A percentile compares a stretch with the other conserved stretches of the same genome.
Conservation (phyloP, 2,329 filamentous ascomycete genomes). For the Cladosporium velox region DNA sequence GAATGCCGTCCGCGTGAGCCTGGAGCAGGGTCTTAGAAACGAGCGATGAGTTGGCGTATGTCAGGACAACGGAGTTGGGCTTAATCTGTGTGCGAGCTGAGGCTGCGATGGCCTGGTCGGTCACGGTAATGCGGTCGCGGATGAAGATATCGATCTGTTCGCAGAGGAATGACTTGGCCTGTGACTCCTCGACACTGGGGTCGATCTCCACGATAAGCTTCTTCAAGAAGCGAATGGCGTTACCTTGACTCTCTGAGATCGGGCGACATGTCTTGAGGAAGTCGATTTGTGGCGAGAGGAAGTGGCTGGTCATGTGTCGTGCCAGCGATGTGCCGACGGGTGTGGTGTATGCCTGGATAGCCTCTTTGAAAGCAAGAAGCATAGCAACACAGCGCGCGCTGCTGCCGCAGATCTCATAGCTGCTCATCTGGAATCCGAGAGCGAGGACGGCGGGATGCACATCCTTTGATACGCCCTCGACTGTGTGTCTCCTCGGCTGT, state of each 20-base stretch:
- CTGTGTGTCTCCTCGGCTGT: constrained; percentile 66
- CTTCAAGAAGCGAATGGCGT: constrained; percentile 93
- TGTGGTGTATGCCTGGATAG: constrained; percentile 90
- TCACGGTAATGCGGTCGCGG: constrained; percentile 82
- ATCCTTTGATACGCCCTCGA: constrained; percentile 64
- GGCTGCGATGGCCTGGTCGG: constrained; percentile 80
- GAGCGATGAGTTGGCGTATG: constrained; percentile 81
- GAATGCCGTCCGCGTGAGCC: constrained; percentile 69
- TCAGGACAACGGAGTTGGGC: constrained; percentile 79
- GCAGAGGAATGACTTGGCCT: constrained; percentile 77
- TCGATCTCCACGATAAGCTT: constrained; percentile 88
- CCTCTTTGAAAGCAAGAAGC: constrained; percentile 85
- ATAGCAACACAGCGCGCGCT: constrained; percentile 86
- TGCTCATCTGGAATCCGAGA: constrained; percentile 85
- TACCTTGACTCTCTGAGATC: constrained; percentile 95
- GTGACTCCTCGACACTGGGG: constrained; percentile 76
- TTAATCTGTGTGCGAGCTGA: constrained; percentile 74
- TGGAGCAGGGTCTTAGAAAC: constrained; percentile 79
- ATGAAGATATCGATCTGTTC: constrained; percentile 87
- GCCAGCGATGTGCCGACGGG: constrained; percentile 81
- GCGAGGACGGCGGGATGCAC: constrained; percentile 85
- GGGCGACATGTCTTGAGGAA: constrained; percentile 93
- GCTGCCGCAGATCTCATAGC: constrained; percentile 85
- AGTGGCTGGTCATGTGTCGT: constrained; percentile 86
- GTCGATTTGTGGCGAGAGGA: constrained; percentile 91